Evolutionary conservation across 805 yeast species (phyloP).

Genomic region (Jamesozyma lodderae): DNA sequence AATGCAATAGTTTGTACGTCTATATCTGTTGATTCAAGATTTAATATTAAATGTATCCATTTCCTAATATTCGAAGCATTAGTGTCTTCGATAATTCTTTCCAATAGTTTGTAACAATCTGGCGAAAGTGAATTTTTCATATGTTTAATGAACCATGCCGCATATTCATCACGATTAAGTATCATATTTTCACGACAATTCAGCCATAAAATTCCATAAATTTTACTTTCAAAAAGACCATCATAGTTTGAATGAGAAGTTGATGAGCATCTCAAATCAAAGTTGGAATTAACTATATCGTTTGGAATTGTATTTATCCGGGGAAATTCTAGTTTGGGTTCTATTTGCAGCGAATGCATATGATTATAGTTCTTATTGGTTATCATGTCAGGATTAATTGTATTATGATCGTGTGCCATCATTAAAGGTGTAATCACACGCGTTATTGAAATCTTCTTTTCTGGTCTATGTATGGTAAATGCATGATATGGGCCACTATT

Average conservation of each 20-base stretch:
- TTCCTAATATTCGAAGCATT: slow-evolving; percentile 1
- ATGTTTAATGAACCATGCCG: slow-evolving; percentile 14
- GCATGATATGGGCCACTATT: neutral
- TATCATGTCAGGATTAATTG: too few species aligned
- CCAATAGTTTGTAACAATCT: slow-evolving; percentile 7
- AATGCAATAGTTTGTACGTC: slow-evolving; percentile 6
- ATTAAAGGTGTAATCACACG: too few species aligned
- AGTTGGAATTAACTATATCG: too few species aligned
- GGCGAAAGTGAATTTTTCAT: slow-evolving; percentile 9
- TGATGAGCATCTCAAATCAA: too few species aligned
- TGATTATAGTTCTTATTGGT: too few species aligned
- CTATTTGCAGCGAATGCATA: too few species aligned
- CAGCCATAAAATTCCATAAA: slow-evolving; percentile 11
- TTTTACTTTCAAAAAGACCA: slow-evolving; percentile 9
- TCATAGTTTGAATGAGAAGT: too few species aligned
- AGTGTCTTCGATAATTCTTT: slow-evolving; percentile 7
- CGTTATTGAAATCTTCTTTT: too few species aligned
- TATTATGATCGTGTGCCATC: too few species aligned
- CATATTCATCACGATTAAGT: slow-evolving; percentile 10
- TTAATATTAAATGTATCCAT: neutral
- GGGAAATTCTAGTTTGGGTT: too few species aligned
- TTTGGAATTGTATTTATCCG: too few species aligned
- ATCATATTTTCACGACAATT: slow-evolving; percentile 14
- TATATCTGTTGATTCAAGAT: neutral
- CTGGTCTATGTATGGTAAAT: too few species aligned